phyloP scores from a whole-genome alignment of 345 rosid species.

The Draba incana region DNA sequence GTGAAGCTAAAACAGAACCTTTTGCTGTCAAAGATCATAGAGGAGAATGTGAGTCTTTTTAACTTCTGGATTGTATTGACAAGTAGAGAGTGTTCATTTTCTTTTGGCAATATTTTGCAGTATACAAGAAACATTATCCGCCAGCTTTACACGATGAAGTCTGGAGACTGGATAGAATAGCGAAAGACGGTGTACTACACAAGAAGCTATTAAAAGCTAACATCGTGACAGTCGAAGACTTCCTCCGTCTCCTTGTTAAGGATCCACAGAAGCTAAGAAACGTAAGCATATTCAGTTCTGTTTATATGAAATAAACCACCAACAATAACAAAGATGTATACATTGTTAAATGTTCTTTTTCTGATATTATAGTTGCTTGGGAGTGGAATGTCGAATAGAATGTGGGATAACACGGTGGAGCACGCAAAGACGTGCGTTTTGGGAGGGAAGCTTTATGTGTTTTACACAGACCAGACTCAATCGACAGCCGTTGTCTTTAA shows the following conservation, averaged over 20 bases:
- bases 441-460: slow-evolving; percentile 82
- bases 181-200: slow-evolving; percentile 95
- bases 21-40: slow-evolving; percentile 97
- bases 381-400: slow-evolving; percentile 95
- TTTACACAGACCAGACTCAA: slow-evolving; percentile 59
- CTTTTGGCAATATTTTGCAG: slow-evolving; percentile 48
- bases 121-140: slow-evolving; percentile 94
- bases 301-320: neutral
- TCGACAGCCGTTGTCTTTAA: slow-evolving; percentile 78
- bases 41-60: slow-evolving; percentile 75
- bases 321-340: neutral
- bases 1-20: slow-evolving; percentile 89
- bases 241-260: slow-evolving; percentile 72
- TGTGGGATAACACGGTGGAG: slow-evolving; percentile 97
- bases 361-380: slow-evolving; percentile 68
- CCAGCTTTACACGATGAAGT: slow-evolving; percentile 92
- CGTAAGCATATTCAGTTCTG: slow-evolving; percentile 46
- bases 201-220: slow-evolving; percentile 66
- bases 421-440: slow-evolving; percentile 92
- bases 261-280: slow-evolving; percentile 77
- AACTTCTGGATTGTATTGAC: slow-evolving; percentile 13
- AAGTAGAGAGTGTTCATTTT: slow-evolving; percentile 7
- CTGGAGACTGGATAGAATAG: slow-evolving; percentile 95
- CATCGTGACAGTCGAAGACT: slow-evolving; percentile 80
- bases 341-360: slow-evolving; percentile 1